Base-by-base conservation (phyloP, 106 monocot genomes). In the Acorus gramineus region DNA sequence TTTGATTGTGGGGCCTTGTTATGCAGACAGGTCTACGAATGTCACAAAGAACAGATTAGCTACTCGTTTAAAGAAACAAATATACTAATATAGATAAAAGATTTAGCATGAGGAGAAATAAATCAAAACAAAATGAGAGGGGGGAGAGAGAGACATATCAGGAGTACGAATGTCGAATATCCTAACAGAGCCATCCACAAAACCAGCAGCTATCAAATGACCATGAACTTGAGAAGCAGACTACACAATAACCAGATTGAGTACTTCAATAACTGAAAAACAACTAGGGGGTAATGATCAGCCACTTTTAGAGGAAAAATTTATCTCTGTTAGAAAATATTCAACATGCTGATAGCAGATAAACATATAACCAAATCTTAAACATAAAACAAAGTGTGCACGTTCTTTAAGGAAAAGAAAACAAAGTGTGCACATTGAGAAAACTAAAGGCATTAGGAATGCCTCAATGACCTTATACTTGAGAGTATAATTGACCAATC, bases 221-320 rank as follows among this genome's bases (percentile, higher is more conserved):
- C 84, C 80, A 62, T 85, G 84, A 47, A 85, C 86, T 71, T 90
- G 87, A 56, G 90, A 95, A 72, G 90, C 85, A 71, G 87, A 87
- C 95, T 95, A 66, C 55, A 66, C 65, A 68, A 73, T 14, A 28
- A 55, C 9, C 28, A 28, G 28, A 28, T 28, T 28, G 28, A 28
- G 1, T 28, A 28, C 28, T 28, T 28, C 28, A 28, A 1, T 28
- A 28, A 28, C 28, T 28, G 28, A 28, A 28, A 28, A 28, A 28
- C 28, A 28, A 28, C 28, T 28, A 28, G 28, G 28, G 28, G 28
- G 28, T 28, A 28, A 28, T 28, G 28, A 28, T 28, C 28, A 28
- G 28, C 1, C 28, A 28, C 28, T 28, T 28, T 28, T 28, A 28
- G 28, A 28, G 28, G 28, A 28, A 28, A 28, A 28, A 28, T 28